phyloP scores from a whole-genome alignment of 345 rosid genomes.

The Eucalyptus cladocalyx region DNA sequence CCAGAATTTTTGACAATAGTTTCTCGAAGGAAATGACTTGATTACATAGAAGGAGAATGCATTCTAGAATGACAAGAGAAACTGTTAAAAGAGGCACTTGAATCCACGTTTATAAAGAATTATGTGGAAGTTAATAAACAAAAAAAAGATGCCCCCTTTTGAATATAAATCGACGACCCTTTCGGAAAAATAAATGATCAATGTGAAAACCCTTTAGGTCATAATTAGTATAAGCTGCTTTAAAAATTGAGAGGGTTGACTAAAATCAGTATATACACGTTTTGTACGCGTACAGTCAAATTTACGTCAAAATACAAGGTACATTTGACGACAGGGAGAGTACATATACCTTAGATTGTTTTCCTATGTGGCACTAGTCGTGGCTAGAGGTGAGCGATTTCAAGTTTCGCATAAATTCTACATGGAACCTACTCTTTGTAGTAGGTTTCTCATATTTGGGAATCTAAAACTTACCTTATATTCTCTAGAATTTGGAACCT shows the following conservation, averaged over 20 bases:
- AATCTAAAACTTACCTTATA: too few species aligned
- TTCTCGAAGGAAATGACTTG: background rate
- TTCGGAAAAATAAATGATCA: background rate
- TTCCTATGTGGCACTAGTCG: accelerated
- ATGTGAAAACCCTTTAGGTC: background rate
- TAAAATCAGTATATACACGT: background rate
- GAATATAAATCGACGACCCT: background rate
- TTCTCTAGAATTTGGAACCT: accelerated
- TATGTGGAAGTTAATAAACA: background rate
- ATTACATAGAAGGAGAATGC: background rate
- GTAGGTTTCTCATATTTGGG: too few species aligned
- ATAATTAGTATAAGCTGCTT: background rate
- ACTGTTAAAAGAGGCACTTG: background rate
- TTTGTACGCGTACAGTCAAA: background rate
- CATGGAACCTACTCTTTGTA: too few species aligned
- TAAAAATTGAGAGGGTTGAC: background rate
- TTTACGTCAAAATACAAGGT: background rate
- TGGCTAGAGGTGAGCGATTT: too few species aligned
- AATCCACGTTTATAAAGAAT: background rate
- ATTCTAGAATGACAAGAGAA: background rate
- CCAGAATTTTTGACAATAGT: background rate
- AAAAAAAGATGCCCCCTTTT: background rate
- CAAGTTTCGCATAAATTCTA: too few species aligned
- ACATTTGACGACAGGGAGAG: background rate
- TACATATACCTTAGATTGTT: background rate